Base-by-base conservation (phyloP, 1,284 basidiomycete genomes). In the Trichosporon ovoides region DNA sequence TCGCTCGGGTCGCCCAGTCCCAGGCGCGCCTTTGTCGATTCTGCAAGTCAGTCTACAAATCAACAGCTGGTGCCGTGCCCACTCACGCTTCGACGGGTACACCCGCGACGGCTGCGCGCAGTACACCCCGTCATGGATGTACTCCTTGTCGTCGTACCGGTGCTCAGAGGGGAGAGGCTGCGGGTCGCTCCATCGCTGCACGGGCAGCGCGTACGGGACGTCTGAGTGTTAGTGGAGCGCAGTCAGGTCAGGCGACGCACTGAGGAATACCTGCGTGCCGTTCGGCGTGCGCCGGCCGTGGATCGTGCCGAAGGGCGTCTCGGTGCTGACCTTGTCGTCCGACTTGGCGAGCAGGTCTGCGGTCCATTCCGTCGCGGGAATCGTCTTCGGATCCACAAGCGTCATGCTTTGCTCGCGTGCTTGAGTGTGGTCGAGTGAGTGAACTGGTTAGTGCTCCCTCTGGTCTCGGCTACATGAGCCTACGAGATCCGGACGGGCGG, bases 161-260 rank as follows among this genome's bases (percentile, higher is more conserved):
- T 81, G 85, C 35, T 73, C 73, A 0, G 72, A 51, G 1, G 85
- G 83, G 2, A 89, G 74, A 0, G 83, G 79, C 34, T 80, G 66
- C 1, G 87, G 83, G 66, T 88, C 83, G 52, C 83, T 77, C 67
- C 87, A 89, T 28, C 87, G 80, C 28, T 66, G 72, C 0, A 85
- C 85, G 38, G 83, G 82, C 20, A 85, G 71, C 1, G 84, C 87
- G 68, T 87, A 89, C 0, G 87, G 87, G 33, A 90, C 78, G 77
- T 89, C 87, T 88, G 59, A 2, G 51, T 7, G 56, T 60, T 20
- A 53, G 58, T 34, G 12, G 53, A 7, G 4, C 4, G 18, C 18
- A 3, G 11, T 13, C 35, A 37, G 13, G 13, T 37, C 43, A 20
- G 18, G n/a, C n/a, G n/a, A 62, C 70, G 48, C 56, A 71, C 71